Base-by-base conservation (phyloP, 1,284 basidiomycete genomes). In the Exobasidium cylindrosporum region DNA sequence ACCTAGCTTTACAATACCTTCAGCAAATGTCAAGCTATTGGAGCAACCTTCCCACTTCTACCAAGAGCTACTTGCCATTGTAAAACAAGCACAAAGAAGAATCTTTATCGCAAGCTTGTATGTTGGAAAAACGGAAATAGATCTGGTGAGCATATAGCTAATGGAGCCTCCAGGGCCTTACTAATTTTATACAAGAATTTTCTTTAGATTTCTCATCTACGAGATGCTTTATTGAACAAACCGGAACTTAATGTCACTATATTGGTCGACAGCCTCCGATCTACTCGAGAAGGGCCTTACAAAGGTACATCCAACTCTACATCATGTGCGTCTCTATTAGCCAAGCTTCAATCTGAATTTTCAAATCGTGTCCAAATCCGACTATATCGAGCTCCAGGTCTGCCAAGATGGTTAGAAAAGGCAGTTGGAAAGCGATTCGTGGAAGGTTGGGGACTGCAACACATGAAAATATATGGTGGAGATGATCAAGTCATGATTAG, bases 391-490 rank as follows among this genome's bases (percentile, higher is more conserved):
- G 93, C 91, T 69, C 93, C 95, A 0, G 90, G 88, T 63, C 84
- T 97, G 11, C 68, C 86, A 26, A 88, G 89, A 0, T 69, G 89
- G 35, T 83, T 91, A 78, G 87, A 90, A 46, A 85, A 84, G 63
- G 64, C 94, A 24, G 87, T 97, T 1, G 96, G 96, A 1, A 89
- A 90, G 55, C 84, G 96, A 49, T 96, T 93, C 81, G 94, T 97
- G 75, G 96, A 99, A 82, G 96, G 94, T 0, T 97, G 92, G 89
- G 95, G 96, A 0, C 90, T 95, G 2, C 97, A 95, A 90, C 96
- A 98, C 79, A 89, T 93, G 24, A 98, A 98, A 82, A 86, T 95
- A 63, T 99, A 99, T 76, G 91, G 91, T 17, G 88, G 86, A 0
- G 96, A 99, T 77, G 88, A 97, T 77, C 87, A 92, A 61, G 85